Base-by-base conservation (phyloP, 768 basidiomycete species). In the Multifurca ochricompacta region DNA sequence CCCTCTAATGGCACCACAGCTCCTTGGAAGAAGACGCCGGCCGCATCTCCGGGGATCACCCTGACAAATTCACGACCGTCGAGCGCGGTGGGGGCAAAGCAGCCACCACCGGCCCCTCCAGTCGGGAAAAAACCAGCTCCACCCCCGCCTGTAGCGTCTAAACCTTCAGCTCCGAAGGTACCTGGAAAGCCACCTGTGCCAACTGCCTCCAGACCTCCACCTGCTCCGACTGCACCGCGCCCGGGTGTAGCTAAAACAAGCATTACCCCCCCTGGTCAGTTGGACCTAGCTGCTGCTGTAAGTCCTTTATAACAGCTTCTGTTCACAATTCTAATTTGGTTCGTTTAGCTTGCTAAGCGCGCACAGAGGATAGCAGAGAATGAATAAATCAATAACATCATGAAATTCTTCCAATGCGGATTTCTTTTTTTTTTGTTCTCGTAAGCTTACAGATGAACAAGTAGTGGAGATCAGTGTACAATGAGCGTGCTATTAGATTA, bases 231-330 rank as follows among this genome's bases (percentile, higher is more conserved):
- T 35, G 65, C 52, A 35, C 65, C 54, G 54, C 68, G 65, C 48
- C 67, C 73, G 23, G 75, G 73, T 41, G 72, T 65, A 16, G 71
- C 64, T 14, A 64, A 68, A 18, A 75, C 73, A 59, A 73, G 73
- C 35, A 70, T 70, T 43, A 68, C 69, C 35, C 77, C 75, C 5
- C 68, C 72, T 3, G 79, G 77, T 14, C 89, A 91, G 63, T 59
- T 89, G 70, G 91, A 91, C 70, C 70, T 93, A 58, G 88, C 91
- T 54, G 89, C 91, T 59, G 85, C 80, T 45, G 87, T 93, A 62
- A 74, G 86, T 76, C 46, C 54, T 51, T 14, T 30, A 51, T 43
- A 25, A 37, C 11, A 36, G 39, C 56, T 28, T 60, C 47, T 43
- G 40, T 40, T n/a, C 14, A 50, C 53, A 23, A 21, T 49, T 39